Evolutionary conservation across 495 filamentous ascomycete species (phyloP).

Genomic region (Xylaria acuta): DNA sequence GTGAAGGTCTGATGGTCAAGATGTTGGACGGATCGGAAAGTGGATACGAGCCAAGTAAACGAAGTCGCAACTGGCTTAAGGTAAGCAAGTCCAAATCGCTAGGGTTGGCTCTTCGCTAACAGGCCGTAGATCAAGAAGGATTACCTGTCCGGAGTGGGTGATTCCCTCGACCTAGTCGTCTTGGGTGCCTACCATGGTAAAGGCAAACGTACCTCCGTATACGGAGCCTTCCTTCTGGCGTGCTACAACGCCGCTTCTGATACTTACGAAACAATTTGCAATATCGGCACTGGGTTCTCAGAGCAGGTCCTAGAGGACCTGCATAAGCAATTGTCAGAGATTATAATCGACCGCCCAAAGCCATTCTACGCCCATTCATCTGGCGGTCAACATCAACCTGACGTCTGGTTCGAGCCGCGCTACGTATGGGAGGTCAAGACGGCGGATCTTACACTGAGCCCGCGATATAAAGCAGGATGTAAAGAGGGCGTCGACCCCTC

Average conservation of each 20-base stretch:
- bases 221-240: slow-evolving; percentile 92
- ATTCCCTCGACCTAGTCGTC: slow-evolving; percentile 96
- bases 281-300: slow-evolving; percentile 96
- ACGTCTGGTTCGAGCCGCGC: slow-evolving; percentile 96
- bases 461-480: slow-evolving; percentile 83
- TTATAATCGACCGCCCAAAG: slow-evolving; percentile 86
- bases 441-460: slow-evolving; percentile 90
- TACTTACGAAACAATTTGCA: slow-evolving; percentile 92
- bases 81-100: slow-evolving; percentile 49
- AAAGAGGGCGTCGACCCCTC: slow-evolving; percentile 69
- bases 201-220: slow-evolving; percentile 93
- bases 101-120: slow-evolving; percentile 29
- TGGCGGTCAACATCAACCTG: slow-evolving; percentile 88
- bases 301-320: slow-evolving; percentile 85
- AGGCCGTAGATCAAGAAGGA: slow-evolving; percentile 85
- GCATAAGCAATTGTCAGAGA: slow-evolving; percentile 69
- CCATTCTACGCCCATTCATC: slow-evolving; percentile 90
- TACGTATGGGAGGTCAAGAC: slow-evolving; percentile 98
- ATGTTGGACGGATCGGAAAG: slow-evolving; percentile 93
- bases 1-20: slow-evolving; percentile 98
- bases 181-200: slow-evolving; percentile 92
- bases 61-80: slow-evolving; percentile 98
- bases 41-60: slow-evolving; percentile 92
- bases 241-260: slow-evolving; percentile 85
- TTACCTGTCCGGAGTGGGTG: slow-evolving; percentile 89